phyloP scores from a whole-genome alignment of 192 early-diverging fungal genomes.

The Fimicolochytrium jonesii region DNA sequence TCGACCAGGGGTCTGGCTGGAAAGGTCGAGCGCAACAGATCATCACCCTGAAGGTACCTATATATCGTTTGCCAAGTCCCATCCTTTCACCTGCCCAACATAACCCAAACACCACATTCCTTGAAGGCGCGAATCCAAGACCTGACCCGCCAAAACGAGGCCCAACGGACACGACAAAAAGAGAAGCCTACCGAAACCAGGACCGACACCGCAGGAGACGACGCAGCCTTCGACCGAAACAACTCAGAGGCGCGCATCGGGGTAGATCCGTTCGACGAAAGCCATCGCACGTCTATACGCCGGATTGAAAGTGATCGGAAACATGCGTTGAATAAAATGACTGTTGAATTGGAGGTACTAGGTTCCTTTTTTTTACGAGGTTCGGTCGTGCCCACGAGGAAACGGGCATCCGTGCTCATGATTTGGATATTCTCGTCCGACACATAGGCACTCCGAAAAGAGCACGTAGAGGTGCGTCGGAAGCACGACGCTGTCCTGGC shows the following conservation, averaged over 20 bases:
- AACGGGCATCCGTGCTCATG: too few species aligned
- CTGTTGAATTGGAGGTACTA: neutral
- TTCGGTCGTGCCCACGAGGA: too few species aligned
- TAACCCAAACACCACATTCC: neutral
- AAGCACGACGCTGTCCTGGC: slow-evolving; percentile 2
- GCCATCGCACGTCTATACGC: neutral
- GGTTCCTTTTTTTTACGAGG: too few species aligned
- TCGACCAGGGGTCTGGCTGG: neutral
- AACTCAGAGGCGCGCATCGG: too few species aligned
- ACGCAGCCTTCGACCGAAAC: too few species aligned
- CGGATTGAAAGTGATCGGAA: slow-evolving; percentile 12
- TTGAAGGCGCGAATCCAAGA: neutral
- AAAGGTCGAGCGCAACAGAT: slow-evolving; percentile 11
- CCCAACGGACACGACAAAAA: neutral
- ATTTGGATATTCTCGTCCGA: too few species aligned
- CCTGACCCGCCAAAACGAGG: neutral
- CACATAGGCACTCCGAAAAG: neutral
- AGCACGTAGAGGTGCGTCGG: neutral
- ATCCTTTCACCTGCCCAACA: neutral
- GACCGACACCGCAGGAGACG: neutral
- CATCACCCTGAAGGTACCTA: slow-evolving; percentile 7
- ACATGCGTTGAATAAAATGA: neutral
- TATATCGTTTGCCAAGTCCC: neutral
- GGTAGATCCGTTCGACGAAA: neutral
- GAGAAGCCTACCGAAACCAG: neutral